Conservation (phyloP, 768 basidiomycete species). For the Roridomyces roridus region DNA sequence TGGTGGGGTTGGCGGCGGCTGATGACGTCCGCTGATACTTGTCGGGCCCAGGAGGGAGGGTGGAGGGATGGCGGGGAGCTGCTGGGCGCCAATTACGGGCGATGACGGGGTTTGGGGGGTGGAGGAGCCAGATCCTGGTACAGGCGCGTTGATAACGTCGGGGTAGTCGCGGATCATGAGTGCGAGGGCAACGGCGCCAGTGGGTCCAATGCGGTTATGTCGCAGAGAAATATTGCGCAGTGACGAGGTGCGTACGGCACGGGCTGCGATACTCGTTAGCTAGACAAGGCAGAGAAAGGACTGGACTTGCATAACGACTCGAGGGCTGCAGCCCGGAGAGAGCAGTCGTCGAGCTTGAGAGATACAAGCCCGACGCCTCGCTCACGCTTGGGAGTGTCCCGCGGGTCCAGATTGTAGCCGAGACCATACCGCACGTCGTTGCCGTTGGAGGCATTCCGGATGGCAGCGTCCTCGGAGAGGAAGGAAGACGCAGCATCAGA, state of each 20-base stretch:
- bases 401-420: conserved; percentile 10
- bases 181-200: conserved; percentile 90
- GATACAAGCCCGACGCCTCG: conserved; percentile 61
- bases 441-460: conserved; percentile 1
- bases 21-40: conserved; percentile 33
- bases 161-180: conserved; percentile 98
- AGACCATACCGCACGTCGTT: conserved; percentile 25
- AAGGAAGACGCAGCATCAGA: conserved; percentile 23
- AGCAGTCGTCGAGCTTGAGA: conserved; percentile 88
- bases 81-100: conserved; percentile 20
- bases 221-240: conserved; percentile 90
- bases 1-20: conserved; percentile 24
- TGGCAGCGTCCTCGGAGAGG: conserved; percentile 10
- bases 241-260: conserved; percentile 82
- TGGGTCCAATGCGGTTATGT: conserved; percentile 82
- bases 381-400: neutral
- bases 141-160: conserved; percentile 60
- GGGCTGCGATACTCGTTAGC: conserved; percentile 51
- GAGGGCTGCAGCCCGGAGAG: conserved; percentile 71
- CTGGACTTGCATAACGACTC: conserved; percentile 76
- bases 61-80: conserved; percentile 37
- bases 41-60: conserved; percentile 26
- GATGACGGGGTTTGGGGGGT: neutral
- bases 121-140: conserved; percentile 44
- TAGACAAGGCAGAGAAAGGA: neutral